Conservation (phyloP, 139 green algal species). For the Picochlorum sp. region DNA sequence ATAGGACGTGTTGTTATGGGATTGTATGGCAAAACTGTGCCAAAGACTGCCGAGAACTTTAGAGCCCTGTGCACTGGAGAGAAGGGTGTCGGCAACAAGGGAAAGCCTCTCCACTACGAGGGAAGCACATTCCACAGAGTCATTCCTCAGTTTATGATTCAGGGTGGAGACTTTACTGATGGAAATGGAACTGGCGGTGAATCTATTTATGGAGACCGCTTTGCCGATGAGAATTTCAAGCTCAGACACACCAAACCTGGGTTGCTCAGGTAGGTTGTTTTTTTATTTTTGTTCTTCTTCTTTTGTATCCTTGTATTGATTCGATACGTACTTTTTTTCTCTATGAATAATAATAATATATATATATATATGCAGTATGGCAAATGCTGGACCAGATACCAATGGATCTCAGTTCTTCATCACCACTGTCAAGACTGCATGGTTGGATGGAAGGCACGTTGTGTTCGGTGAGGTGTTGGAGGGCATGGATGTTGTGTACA, state of each 20-base stretch:
- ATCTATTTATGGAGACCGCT: conserved; percentile 71
- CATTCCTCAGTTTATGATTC: conserved; percentile 86
- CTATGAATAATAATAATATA: too few species aligned
- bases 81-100: conserved; percentile 62
- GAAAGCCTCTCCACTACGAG: conserved; percentile 78
- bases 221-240: conserved; percentile 80
- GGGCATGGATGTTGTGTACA: conserved; percentile 90
- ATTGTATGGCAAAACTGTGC: conserved; percentile 69
- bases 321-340: too few species aligned
- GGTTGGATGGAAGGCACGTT: conserved; percentile 70
- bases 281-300: conserved; percentile 23
- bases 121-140: conserved; percentile 75
- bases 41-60: conserved; percentile 85
- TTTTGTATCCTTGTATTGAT: neutral
- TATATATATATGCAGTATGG: conserved; percentile 17
- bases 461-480: conserved; percentile 94
- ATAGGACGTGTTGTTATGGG: conserved; percentile 75
- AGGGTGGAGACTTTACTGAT: conserved; percentile 81
- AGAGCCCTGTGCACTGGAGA: conserved; percentile 56
- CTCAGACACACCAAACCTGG: conserved; percentile 68
- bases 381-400: conserved; percentile 69
- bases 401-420: conserved; percentile 76
- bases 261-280: conserved; percentile 26
- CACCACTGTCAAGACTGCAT: conserved; percentile 31
- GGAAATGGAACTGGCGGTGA: conserved; percentile 76